Evolutionary conservation across 495 filamentous ascomycete genomes (phyloP), one percentile per base, ranked within the genome.

Genomic region (Lentithecium fluviatile): DNA sequence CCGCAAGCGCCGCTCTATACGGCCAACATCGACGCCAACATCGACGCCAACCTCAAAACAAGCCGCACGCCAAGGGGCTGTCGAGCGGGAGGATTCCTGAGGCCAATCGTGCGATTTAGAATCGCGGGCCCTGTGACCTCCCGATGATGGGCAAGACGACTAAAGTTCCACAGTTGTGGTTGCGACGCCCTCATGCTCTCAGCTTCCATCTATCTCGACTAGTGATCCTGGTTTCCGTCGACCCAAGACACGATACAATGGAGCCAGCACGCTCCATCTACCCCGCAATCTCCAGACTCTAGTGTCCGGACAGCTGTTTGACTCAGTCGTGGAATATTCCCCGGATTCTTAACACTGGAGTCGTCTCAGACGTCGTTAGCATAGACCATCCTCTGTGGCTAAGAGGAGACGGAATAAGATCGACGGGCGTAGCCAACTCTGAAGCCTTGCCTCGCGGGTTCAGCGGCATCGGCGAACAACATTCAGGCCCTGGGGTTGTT

Each of bases 61-160:
- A 55, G 45, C 60, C 34, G 52, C 52, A 38, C 32, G 53, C 60
- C 60, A 63, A 63, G 60, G 24, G 24, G 52, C 47, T 23, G 45
- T 56, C 29, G 29, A 23, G 47, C 52, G 52, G 52, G 36, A 56
- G 34, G 43, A 19, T 3, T 10, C 19, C 29, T 6, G n/a, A 17
- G 50, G 25, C 47, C 60, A 50, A 52, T 63, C 21, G 53, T n/a
- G 17, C 25, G 13, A 25, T 12, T 6, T 1, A 45, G 17, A 45
- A 2, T 32, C 13, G 23, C 25, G 37, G 32, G 43, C 32, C 4
- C 17, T n/a, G 32, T 45, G 29, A 42, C 17, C 25, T 19, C 29
- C 25, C 43, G 26, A 62, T 23, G 19, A 8, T 34, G 21, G 26
- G 38, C 52, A 63, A 36, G 45, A 63, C 60, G 52, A 25, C 23